These are phyloP conservation scores for Pholiota adiposa DNA, from an alignment of 1,284 basidiomycete genomes.

Conservation along the genomic window DNA sequence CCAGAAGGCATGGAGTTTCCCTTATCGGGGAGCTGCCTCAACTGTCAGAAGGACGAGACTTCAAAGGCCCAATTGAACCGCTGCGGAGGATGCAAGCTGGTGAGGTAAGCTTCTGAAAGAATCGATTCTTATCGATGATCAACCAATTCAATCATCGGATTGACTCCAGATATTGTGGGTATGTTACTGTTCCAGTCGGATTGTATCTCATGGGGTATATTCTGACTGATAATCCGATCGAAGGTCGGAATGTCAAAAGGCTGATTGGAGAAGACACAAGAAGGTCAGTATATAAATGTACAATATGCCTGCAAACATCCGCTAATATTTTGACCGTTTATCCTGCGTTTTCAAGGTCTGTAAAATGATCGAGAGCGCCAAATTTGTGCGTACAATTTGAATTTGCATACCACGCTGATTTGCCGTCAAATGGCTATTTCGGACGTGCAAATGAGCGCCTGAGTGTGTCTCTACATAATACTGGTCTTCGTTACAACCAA, in stretches of 20 bases:
- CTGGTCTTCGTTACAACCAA: too few relatives aligned
- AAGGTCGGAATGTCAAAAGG: conserved; percentile 18
- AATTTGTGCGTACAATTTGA: too few relatives aligned
- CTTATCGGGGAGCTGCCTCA: conserved; percentile 3
- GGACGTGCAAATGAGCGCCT: too few relatives aligned
- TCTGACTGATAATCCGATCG: not conserved
- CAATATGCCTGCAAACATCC: too few relatives aligned
- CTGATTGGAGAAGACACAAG: conserved; percentile 23
- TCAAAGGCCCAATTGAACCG: conserved; percentile 14
- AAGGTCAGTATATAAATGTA: conserved; percentile 4
- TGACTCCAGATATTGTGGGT: conserved; percentile 13
- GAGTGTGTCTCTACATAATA: too few relatives aligned
- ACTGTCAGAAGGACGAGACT: conserved; percentile 15
- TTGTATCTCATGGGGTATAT: not conserved
- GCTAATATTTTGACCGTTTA: too few relatives aligned
- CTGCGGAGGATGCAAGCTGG: conserved; percentile 23
- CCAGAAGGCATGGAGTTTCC: conserved; percentile 3
- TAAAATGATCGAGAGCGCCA: too few relatives aligned
- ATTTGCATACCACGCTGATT: too few relatives aligned
- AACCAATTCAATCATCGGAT: not conserved
- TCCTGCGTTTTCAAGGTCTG: too few relatives aligned
- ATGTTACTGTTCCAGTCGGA: not conserved
- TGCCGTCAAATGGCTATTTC: too few relatives aligned
- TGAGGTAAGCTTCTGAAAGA: conserved; percentile 11
- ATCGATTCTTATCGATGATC: too few relatives aligned